phyloP scores from a whole-genome alignment of 176 grass and related monocot genomes.

The Carex scoparia region DNA sequence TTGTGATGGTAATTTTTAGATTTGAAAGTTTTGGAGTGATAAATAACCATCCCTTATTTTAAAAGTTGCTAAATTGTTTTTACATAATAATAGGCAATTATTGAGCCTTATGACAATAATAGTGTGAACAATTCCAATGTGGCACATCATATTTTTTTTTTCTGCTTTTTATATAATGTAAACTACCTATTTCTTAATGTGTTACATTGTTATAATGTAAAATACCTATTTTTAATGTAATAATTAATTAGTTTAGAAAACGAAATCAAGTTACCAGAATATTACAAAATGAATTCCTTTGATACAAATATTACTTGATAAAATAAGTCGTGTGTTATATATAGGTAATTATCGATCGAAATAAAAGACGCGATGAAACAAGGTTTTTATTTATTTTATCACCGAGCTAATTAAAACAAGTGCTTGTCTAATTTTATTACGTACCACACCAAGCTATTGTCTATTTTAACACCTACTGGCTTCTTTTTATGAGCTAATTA shows the following conservation, averaged over 20 bases:
- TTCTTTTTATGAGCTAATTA: not conserved
- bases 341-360: not conserved
- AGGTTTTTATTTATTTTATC: too few relatives aligned
- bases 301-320: not conserved
- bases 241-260: not conserved
- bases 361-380: too few relatives aligned
- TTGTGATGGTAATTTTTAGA: too few relatives aligned
- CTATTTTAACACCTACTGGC: too few relatives aligned
- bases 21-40: too few relatives aligned
- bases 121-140: too few relatives aligned
- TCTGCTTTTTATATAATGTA: not conserved
- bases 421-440: not conserved
- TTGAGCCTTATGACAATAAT: too few relatives aligned
- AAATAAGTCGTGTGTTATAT: not conserved
- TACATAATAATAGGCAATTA: not conserved
- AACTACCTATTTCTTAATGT: not conserved
- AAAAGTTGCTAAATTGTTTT: not conserved
- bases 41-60: too few relatives aligned
- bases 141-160: too few relatives aligned
- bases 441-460: too few relatives aligned
- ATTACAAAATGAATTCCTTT: not conserved
- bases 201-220: too few relatives aligned
- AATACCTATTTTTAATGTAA: not conserved
- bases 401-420: not conserved
- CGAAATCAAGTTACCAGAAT: not conserved